phyloP scores from a whole-genome alignment of 495 filamentous ascomycete species.

The Emericellopsis terricola region DNA sequence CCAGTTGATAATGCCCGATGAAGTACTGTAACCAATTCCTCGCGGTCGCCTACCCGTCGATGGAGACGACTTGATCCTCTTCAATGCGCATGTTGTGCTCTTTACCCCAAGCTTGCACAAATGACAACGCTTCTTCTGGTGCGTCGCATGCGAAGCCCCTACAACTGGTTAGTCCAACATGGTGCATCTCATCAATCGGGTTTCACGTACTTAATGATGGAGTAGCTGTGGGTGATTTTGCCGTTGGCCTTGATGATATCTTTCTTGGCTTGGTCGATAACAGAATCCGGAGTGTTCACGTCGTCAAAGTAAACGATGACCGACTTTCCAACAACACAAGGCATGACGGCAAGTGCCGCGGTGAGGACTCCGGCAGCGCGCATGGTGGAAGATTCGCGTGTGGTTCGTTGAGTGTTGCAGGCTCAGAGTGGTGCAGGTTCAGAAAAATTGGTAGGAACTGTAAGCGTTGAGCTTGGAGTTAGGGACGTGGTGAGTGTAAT shows the following conservation, averaged over 20 bases:
- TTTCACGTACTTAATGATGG: constrained; percentile 39
- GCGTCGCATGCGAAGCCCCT: constrained; percentile 67
- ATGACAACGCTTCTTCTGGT: constrained; percentile 46
- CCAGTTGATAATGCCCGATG: no score
- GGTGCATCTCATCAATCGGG: no score
- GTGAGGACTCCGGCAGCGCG: neutral
- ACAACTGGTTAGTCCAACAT: no score
- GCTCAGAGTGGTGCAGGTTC: neutral
- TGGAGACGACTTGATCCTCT: constrained; percentile 46
- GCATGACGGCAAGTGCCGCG: neutral
- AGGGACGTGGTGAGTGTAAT: no score
- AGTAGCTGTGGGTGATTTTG: constrained; percentile 35
- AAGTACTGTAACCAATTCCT: no score
- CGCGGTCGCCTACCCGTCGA: neutral
- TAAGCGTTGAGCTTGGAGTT: neutral
- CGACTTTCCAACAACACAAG: constrained; percentile 26
- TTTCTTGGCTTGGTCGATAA: constrained; percentile 51
- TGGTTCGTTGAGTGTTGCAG: constrained; percentile 5
- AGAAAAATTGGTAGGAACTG: neutral
- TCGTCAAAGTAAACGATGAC: constrained; percentile 63
- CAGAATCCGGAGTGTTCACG: constrained; percentile 42
- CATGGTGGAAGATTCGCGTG: neutral
- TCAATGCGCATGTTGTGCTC: constrained; percentile 54
- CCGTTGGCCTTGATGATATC: constrained; percentile 50
- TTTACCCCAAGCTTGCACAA: constrained; percentile 44